phyloP scores from a whole-genome alignment of 805 yeast genomes.

The Saccharomycopsis lassenensis region DNA sequence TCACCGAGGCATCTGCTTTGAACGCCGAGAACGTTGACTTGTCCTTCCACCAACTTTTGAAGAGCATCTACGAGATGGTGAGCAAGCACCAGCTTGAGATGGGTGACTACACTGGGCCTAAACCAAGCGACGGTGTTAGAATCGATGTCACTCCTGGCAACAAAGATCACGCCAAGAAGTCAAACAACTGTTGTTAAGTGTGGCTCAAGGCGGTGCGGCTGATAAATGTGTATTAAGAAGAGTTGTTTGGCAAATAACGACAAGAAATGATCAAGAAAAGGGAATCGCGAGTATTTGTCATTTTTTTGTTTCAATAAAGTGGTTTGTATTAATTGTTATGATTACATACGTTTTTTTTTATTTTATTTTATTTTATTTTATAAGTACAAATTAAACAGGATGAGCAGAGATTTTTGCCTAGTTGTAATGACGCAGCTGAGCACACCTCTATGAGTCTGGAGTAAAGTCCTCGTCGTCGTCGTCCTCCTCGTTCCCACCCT shows the following conservation, averaged over 20 bases:
- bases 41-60: constrained; percentile 86
- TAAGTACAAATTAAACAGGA: too few relatives aligned
- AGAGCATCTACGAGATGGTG: constrained; percentile 90
- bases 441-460: constrained; percentile 22
- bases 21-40: constrained; percentile 90
- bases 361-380: too few relatives aligned
- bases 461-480: constrained; percentile 45
- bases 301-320: too few relatives aligned
- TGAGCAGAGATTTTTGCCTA: too few relatives aligned
- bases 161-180: constrained; percentile 49
- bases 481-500: constrained; percentile 31
- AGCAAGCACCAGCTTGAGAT: constrained; percentile 86
- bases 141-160: constrained; percentile 91
- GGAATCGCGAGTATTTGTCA: too few relatives aligned
- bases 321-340: too few relatives aligned
- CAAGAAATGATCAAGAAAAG: too few relatives aligned
- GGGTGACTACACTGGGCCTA: constrained; percentile 54
- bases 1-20: constrained; percentile 93
- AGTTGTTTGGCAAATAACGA: too few relatives aligned
- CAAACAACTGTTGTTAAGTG: constrained; percentile 59
- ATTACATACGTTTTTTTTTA: neutral
- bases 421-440: too few relatives aligned
- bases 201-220: too few relatives aligned
- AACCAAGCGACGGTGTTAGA: constrained; percentile 79
- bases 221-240: too few relatives aligned